Conservation (phyloP, 768 basidiomycete genomes). For the Russula brevipes region DNA sequence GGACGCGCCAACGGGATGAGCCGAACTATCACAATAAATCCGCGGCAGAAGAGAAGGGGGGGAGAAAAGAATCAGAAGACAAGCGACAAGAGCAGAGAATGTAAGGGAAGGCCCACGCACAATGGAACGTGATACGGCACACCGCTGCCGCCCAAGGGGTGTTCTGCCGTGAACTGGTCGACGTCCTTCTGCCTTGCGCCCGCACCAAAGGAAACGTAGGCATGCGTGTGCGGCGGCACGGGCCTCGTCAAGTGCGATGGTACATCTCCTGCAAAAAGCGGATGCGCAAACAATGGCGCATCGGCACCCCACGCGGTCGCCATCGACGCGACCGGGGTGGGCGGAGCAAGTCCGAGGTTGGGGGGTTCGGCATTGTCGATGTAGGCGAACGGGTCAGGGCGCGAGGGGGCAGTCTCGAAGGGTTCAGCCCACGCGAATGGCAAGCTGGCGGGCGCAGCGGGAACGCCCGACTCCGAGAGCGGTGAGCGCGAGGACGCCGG, state of each 20-base stretch:
- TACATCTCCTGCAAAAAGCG: slow-evolving; percentile 32
- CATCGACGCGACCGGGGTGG: slow-evolving; percentile 4
- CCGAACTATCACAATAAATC: slow-evolving; percentile 45
- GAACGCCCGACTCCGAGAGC: slow-evolving; percentile 4
- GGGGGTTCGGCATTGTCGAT: slow-evolving; percentile 14
- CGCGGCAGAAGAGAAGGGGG: neutral
- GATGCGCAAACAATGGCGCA: slow-evolving; percentile 19
- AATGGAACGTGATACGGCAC: slow-evolving; percentile 75
- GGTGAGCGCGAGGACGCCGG: slow-evolving; percentile 11
- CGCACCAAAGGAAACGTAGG: slow-evolving; percentile 82
- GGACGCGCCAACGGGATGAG: slow-evolving; percentile 74
- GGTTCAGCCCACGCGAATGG: neutral
- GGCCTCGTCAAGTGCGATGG: slow-evolving; percentile 37
- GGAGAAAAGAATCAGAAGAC: neutral
- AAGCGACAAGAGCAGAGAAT: slow-evolving; percentile 4
- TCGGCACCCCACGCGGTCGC: slow-evolving; percentile 4
- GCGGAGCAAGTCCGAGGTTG: neutral
- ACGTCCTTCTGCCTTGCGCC: slow-evolving; percentile 82
- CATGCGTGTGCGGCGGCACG: slow-evolving; percentile 60
- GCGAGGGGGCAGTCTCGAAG: slow-evolving; percentile 3
- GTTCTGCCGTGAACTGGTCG: slow-evolving; percentile 65
- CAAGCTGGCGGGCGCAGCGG: neutral
- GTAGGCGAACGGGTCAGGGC: slow-evolving; percentile 30
- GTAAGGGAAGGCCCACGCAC: slow-evolving; percentile 1
- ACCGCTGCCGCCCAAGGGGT: slow-evolving; percentile 57